A percentile compares a stretch with the other conserved stretches of the same genome.
Conservation (phyloP, 495 filamentous ascomycete species). For the Penicillium manginii region DNA sequence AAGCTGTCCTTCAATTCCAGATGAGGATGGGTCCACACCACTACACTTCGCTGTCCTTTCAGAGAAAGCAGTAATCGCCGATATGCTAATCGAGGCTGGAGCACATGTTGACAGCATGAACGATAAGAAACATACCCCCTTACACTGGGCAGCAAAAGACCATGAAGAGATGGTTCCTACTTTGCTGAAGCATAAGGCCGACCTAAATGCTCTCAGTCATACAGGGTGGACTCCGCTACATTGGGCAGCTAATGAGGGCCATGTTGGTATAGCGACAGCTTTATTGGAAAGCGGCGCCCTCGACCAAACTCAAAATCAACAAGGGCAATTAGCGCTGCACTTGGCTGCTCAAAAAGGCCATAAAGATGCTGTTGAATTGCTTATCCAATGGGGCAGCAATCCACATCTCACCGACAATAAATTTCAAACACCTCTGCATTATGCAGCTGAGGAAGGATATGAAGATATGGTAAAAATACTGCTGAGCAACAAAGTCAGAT, state of each 20-base stretch:
- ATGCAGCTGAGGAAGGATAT: conserved; percentile 1
- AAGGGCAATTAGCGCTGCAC: conserved; percentile 1
- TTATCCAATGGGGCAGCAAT: conserved; percentile 4
- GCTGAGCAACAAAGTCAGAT: conserved; percentile 1
- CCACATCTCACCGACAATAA: conserved; percentile 3
- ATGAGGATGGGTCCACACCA: conserved; percentile 2
- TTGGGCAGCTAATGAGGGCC: conserved; percentile 4
- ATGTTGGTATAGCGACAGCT: conserved; percentile 2
- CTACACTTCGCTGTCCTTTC: conserved; percentile 6
- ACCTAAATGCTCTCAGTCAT: conserved; percentile 2
- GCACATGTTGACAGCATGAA: conserved; percentile 3
- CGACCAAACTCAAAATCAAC: conserved; percentile 2
- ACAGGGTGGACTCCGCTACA: conserved; percentile 5
- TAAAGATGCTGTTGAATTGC: conserved; percentile 4
- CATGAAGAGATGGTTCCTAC: conserved; percentile 1
- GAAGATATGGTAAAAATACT: background rate
- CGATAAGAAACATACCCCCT: conserved; percentile 1
- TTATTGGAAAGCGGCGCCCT: background rate
- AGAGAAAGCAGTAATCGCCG: conserved; percentile 1
- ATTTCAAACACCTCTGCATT: background rate
- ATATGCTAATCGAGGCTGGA: conserved; percentile 4
- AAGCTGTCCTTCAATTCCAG: conserved; percentile 4
- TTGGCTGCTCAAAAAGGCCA: conserved; percentile 8
- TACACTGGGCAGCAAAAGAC: conserved; percentile 1
- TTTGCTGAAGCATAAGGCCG: conserved; percentile 3